A percentile compares a stretch with the other conserved stretches of the same genome.
Evolutionary conservation across 2,329 filamentous ascomycete genomes (phyloP).

Genomic region (Fusarium camptoceras): DNA sequence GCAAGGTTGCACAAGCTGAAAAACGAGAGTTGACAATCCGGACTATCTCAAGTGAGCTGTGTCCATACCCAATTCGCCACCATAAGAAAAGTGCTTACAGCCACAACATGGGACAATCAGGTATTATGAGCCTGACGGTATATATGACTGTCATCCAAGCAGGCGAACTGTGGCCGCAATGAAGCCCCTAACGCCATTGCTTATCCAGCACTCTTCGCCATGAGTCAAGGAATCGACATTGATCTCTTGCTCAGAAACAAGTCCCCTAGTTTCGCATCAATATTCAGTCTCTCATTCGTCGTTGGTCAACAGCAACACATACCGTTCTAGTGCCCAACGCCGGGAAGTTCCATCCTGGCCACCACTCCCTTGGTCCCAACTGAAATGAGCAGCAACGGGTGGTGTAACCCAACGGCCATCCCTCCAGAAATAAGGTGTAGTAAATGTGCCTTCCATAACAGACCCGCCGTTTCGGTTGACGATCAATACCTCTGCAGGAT

Average conservation of each 20-base stretch:
- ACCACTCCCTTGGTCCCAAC: slow-evolving; percentile 65
- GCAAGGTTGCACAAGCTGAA: slow-evolving; percentile 4
- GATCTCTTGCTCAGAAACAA: slow-evolving; percentile 76
- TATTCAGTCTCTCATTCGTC: background rate
- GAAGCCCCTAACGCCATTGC: slow-evolving; percentile 88
- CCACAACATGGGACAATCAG: background rate
- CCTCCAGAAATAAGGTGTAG: slow-evolving; percentile 84
- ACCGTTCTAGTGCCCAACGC: slow-evolving; percentile 82
- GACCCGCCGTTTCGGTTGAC: slow-evolving; percentile 69
- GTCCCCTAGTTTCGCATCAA: slow-evolving; percentile 52
- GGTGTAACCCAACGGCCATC: slow-evolving; percentile 83
- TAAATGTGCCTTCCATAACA: slow-evolving; percentile 88
- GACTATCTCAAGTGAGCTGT: background rate
- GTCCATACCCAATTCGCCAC: slow-evolving; percentile 21
- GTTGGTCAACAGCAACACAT: slow-evolving; percentile 39
- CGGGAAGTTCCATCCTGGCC: slow-evolving; percentile 87
- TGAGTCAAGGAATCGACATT: slow-evolving; percentile 69
- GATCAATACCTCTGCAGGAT: slow-evolving; percentile 79
- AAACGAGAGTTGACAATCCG: background rate
- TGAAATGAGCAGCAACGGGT: slow-evolving; percentile 61
- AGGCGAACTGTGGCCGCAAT: slow-evolving; percentile 60
- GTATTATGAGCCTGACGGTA: background rate
- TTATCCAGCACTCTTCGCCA: slow-evolving; percentile 87
- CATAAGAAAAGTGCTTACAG: background rate
- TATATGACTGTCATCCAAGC: background rate